Percentiles rank a stretch among this genome's conserved stretches.
Evolutionary conservation across 2,329 filamentous ascomycete genomes (phyloP).

Genomic region (Neonectria magnoliae): DNA sequence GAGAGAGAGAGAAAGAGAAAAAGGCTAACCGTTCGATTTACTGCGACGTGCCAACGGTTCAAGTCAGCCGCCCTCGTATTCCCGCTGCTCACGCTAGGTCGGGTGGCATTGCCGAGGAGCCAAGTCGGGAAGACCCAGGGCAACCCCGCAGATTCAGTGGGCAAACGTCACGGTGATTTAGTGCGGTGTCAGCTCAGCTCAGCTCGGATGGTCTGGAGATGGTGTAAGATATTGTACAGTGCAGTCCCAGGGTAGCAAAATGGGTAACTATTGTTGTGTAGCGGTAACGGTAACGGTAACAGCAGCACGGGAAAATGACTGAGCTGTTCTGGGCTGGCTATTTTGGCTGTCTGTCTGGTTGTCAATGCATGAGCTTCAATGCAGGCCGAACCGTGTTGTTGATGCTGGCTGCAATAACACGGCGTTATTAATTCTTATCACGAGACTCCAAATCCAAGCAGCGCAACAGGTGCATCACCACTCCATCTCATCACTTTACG

Average conservation of each 20-base stretch:
- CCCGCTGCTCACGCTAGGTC: not conserved
- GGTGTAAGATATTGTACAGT: not conserved
- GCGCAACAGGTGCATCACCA: not conserved
- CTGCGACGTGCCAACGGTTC: not conserved
- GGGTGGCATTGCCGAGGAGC: not conserved
- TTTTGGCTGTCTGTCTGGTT: not conserved
- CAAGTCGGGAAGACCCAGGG: slow-evolving; percentile 6
- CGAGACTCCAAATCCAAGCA: not conserved
- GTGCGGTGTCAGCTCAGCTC: not conserved
- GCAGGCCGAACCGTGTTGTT: not conserved
- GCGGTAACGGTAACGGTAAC: not conserved
- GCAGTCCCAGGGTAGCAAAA: not conserved
- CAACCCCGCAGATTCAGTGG: slow-evolving; percentile 8
- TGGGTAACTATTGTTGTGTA: not conserved
- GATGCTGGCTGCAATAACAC: not conserved
- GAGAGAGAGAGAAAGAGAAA: not conserved
- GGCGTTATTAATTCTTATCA: not conserved
- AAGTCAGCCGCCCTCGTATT: slow-evolving; percentile 10
- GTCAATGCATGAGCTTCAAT: not conserved
- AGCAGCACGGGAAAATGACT: not conserved
- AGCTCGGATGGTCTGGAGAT: not conserved
- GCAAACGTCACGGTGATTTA: not conserved
- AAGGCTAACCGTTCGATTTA: too few relatives aligned
- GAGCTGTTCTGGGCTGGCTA: not conserved
- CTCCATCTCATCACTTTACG: not conserved